Evolutionary conservation across 768 basidiomycete species (phyloP).

Genomic region (Termitomyces sp.): DNA sequence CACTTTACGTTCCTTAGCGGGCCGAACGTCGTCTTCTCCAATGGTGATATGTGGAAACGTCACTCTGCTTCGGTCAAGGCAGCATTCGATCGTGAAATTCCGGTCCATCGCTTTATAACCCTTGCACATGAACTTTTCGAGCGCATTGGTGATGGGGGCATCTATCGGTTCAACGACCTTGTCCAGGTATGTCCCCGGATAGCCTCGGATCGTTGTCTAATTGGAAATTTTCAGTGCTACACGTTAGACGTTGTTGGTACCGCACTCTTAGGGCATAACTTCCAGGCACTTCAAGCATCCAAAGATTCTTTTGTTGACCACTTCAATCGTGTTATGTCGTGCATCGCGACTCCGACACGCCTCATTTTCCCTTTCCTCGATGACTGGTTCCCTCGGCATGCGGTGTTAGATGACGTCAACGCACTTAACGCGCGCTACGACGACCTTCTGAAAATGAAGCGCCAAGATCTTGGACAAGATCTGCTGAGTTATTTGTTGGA

Average conservation of each 20-base stretch:
- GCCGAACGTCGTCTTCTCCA: constrained; percentile 37
- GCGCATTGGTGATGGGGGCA: constrained; percentile 29
- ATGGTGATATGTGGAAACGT: constrained; percentile 36
- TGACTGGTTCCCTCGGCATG: constrained; percentile 27
- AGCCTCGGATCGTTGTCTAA: background rate
- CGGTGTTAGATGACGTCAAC: constrained; percentile 29
- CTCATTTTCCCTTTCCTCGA: constrained; percentile 33
- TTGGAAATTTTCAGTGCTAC: constrained; percentile 22
- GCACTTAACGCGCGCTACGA: constrained; percentile 27
- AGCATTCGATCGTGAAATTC: constrained; percentile 32
- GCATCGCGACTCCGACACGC: constrained; percentile 32
- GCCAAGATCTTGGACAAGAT: constrained; percentile 31
- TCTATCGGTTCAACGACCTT: constrained; percentile 27
- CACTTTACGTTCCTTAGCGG: constrained; percentile 34
- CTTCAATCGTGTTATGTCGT: constrained; percentile 35
- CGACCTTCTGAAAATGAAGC: constrained; percentile 27
- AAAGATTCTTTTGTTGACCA: constrained; percentile 34
- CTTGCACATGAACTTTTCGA: constrained; percentile 32
- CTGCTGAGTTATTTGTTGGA: constrained; percentile 35
- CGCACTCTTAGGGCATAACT: constrained; percentile 35
- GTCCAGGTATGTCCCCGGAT: constrained; percentile 18
- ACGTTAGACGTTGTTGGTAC: constrained; percentile 38
- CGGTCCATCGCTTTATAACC: constrained; percentile 30
- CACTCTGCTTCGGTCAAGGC: constrained; percentile 34
- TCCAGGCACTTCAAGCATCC: constrained; percentile 30